Evolutionary conservation across 139 green algal genomes (phyloP).

Genomic region (Yamagishiella unicocca): DNA sequence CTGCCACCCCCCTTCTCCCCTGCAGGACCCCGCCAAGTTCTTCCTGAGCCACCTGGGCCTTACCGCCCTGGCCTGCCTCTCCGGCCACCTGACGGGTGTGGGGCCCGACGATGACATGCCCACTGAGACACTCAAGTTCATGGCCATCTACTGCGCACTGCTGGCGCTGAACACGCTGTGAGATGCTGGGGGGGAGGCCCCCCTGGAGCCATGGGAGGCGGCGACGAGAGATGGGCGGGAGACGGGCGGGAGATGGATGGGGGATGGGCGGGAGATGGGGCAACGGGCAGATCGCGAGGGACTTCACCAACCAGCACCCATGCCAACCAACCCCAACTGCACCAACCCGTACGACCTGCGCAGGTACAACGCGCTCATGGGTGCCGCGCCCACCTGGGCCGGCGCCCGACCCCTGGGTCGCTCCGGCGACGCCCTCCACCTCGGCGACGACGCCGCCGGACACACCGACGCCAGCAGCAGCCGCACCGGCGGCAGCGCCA

Average conservation of each 20-base stretch:
- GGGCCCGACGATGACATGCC: constrained; percentile 17
- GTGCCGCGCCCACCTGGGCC: constrained; percentile 4
- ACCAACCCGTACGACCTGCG: neutral
- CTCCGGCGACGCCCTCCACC: neutral
- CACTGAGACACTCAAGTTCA: constrained; percentile 39
- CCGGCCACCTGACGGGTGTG: constrained; percentile 3
- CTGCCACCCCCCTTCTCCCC: neutral
- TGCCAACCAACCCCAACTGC: too few relatives aligned
- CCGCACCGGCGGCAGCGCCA: neutral
- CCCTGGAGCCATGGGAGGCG: too few relatives aligned
- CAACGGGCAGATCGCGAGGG: too few relatives aligned
- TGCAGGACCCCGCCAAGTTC: constrained; percentile 6
- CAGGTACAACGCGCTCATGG: constrained; percentile 30
- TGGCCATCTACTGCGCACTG: neutral
- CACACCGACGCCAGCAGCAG: neutral
- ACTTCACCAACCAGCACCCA: too few relatives aligned
- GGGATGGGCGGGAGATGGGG: too few relatives aligned
- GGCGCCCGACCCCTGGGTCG: constrained; percentile 4
- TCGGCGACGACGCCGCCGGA: neutral
- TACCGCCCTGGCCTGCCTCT: constrained; percentile 31
- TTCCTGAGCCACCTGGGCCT: constrained; percentile 29
- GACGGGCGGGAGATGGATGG: too few relatives aligned
- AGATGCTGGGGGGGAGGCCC: too few relatives aligned
- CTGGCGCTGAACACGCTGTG: constrained; percentile 25
- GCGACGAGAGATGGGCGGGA: too few relatives aligned